A percentile compares a stretch with the other conserved stretches of the same genome.
These are phyloP conservation scores for Penicillium oxalicum DNA, from an alignment of 2,329 filamentous ascomycete species.

Conservation along the genomic window DNA sequence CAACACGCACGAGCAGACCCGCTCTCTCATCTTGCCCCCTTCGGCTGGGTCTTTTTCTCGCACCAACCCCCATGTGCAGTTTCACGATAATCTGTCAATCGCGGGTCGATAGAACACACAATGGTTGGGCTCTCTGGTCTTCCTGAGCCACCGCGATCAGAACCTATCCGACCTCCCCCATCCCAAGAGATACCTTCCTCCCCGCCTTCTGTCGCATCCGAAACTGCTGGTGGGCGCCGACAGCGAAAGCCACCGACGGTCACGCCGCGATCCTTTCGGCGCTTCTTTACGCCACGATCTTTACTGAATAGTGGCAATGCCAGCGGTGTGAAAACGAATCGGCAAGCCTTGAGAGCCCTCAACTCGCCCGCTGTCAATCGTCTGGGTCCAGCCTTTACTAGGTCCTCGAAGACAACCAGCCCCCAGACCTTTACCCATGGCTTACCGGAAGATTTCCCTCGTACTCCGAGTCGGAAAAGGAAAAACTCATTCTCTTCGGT, in stretches of 20 bases:
- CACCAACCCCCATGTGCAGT: constrained; percentile 17
- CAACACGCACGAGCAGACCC: constrained; percentile 19
- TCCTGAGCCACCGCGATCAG: constrained; percentile 30
- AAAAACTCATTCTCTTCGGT: constrained; percentile 42
- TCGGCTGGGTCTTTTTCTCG: constrained; percentile 15
- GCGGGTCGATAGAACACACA: constrained; percentile 20
- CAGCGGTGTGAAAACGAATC: constrained; percentile 35
- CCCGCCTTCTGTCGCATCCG: constrained; percentile 38
- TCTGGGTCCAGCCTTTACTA: constrained; percentile 38
- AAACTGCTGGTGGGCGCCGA: constrained; percentile 33
- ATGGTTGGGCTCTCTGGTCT: constrained; percentile 30
- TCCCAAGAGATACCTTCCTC: constrained; percentile 37
- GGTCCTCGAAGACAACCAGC: constrained; percentile 29
- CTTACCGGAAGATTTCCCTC: constrained; percentile 25
- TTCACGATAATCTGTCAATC: constrained; percentile 16
- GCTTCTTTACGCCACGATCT: constrained; percentile 47
- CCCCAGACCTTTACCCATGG: constrained; percentile 23
- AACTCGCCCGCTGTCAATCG: constrained; percentile 40
- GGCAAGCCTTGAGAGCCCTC: constrained; percentile 42
- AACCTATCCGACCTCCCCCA: constrained; percentile 28
- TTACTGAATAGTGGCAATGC: constrained; percentile 31
- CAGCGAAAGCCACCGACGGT: constrained; percentile 43
- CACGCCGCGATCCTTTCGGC: constrained; percentile 47
- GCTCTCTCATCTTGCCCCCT: constrained; percentile 21
- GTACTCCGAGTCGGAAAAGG: constrained; percentile 41